These are phyloP conservation scores for Neurospora africana DNA, from an alignment of 495 filamentous ascomycete genomes.

Conservation along the genomic window DNA sequence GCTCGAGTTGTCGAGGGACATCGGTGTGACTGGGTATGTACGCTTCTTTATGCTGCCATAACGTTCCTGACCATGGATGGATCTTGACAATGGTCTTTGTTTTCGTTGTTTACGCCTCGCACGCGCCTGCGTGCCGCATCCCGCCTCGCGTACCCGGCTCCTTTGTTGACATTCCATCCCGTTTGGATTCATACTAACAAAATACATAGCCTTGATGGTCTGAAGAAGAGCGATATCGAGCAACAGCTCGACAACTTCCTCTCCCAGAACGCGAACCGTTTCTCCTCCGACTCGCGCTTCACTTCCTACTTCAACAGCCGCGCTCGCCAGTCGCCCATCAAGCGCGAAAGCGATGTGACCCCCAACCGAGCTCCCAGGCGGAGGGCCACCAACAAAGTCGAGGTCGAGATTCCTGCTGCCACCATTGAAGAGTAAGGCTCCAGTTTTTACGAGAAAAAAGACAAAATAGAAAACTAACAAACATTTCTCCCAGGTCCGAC, in stretches of 20 bases:
- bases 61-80: not conserved
- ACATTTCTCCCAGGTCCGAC: not conserved
- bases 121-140: not conserved
- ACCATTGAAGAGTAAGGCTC: constrained; percentile 27
- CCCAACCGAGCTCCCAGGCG: constrained; percentile 30
- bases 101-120: not conserved
- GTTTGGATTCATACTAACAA: not conserved
- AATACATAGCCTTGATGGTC: constrained; percentile 49
- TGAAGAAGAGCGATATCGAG: constrained; percentile 78
- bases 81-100: not conserved
- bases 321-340: constrained; percentile 59
- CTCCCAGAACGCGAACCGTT: constrained; percentile 48
- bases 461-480: constrained; percentile 5
- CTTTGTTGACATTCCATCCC: constrained; percentile 1
- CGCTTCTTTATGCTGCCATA: constrained; percentile 1
- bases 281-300: constrained; percentile 52
- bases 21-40: constrained; percentile 63
- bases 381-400: constrained; percentile 36
- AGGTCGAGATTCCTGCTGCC: constrained; percentile 26
- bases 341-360: constrained; percentile 42
- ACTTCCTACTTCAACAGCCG: constrained; percentile 65
- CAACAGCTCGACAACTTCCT: constrained; percentile 65
- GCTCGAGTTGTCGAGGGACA: constrained; percentile 57
- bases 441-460: constrained; percentile 1
- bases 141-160: not conserved